A percentile compares a stretch with the other conserved stretches of the same genome.
Conservation (phyloP, 2,329 filamentous ascomycete genomes). For the Diplodia corticola region DNA sequence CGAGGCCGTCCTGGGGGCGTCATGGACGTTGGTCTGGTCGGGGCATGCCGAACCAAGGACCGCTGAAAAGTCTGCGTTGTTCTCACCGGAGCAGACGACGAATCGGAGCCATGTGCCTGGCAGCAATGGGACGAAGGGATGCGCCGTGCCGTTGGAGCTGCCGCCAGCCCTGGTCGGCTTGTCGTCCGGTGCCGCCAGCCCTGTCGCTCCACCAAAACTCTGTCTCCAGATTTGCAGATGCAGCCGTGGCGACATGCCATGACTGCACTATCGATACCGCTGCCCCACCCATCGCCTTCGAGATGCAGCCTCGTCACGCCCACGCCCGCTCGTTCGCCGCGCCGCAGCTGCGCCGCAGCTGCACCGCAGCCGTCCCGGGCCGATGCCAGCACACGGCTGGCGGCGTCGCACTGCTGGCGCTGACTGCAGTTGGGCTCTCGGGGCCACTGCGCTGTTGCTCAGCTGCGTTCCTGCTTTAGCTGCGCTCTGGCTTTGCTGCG, state of each 20-base stretch:
- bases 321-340: neutral
- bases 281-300: neutral
- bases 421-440: neutral
- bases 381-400: neutral
- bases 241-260: neutral
- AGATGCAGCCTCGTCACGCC: constrained; percentile 9
- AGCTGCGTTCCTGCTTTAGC: neutral
- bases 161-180: neutral
- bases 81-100: neutral
- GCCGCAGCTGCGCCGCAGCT: neutral
- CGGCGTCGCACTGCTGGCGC: neutral
- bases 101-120: constrained; percentile 2
- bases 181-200: neutral
- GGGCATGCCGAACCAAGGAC: constrained; percentile 1
- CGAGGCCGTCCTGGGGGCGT: neutral
- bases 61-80: constrained; percentile 12
- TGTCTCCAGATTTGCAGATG: constrained; percentile 17
- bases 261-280: constrained; percentile 11
- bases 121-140: constrained; percentile 2
- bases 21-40: constrained; percentile 5
- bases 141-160: neutral
- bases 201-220: neutral
- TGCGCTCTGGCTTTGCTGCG: neutral
- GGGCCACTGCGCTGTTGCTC: neutral
- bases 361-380: neutral